Evolutionary conservation across 768 basidiomycete species (phyloP).

Genomic region (Tricholoma matsutake): DNA sequence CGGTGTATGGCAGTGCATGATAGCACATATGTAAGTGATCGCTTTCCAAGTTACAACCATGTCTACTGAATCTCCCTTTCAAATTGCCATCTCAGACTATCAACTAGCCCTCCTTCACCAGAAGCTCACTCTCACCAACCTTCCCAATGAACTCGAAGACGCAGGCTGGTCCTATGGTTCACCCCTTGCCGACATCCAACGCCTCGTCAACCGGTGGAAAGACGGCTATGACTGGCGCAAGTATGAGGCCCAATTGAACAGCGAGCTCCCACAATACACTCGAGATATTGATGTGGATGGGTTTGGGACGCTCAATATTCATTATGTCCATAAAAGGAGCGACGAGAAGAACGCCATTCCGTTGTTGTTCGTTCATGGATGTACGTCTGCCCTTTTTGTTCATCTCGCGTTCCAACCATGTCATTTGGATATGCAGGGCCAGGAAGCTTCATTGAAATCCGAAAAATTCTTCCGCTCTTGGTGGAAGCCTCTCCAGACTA

Average conservation of each 20-base stretch:
- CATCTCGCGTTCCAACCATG: not conserved
- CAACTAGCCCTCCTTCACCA: slow-evolving; percentile 36
- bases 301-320: slow-evolving; percentile 43
- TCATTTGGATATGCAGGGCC: slow-evolving; percentile 45
- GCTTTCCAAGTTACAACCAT: not conserved
- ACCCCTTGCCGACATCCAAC: slow-evolving; percentile 46
- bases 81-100: slow-evolving; percentile 42
- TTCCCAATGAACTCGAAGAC: slow-evolving; percentile 57
- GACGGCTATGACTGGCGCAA: slow-evolving; percentile 55
- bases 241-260: slow-evolving; percentile 50
- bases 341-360: slow-evolving; percentile 40
- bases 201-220: slow-evolving; percentile 46
- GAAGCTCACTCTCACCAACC: slow-evolving; percentile 45
- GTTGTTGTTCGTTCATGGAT: slow-evolving; percentile 49
- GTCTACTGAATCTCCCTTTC: slow-evolving; percentile 35
- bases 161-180: slow-evolving; percentile 48
- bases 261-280: slow-evolving; percentile 54
- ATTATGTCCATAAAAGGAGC: slow-evolving; percentile 59
- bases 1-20: no score
- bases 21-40: no score
- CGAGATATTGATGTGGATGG: slow-evolving; percentile 46
- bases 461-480: slow-evolving; percentile 56
- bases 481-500: slow-evolving; percentile 36
- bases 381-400: slow-evolving; percentile 24
- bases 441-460: slow-evolving; percentile 55